phyloP scores from a whole-genome alignment of 805 yeast genomes.

The Cyberlindnera meyerae region DNA sequence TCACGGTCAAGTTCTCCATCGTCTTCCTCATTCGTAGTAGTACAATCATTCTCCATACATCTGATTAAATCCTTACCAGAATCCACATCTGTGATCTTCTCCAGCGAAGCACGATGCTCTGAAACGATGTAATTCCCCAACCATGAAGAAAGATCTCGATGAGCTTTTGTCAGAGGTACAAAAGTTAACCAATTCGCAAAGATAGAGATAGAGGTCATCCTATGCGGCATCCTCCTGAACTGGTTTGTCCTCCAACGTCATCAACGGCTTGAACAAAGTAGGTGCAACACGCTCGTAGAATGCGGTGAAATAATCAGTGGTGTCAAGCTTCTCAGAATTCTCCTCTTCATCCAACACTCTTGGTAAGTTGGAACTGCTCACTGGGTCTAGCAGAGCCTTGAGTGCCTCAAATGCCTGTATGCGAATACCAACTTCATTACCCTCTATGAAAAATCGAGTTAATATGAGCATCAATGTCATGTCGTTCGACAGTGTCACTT shows the following conservation, averaged over 20 bases:
- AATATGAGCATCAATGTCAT: slow-evolving; percentile 54
- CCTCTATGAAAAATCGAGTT: slow-evolving; percentile 56
- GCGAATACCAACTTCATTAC: slow-evolving; percentile 64
- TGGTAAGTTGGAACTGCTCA: slow-evolving; percentile 15
- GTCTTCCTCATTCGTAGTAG: slow-evolving; percentile 26
- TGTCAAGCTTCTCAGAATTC: slow-evolving; percentile 26
- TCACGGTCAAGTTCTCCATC: slow-evolving; percentile 13
- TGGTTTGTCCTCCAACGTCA: slow-evolving; percentile 19
- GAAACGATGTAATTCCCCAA: slow-evolving; percentile 22
- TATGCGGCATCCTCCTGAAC: slow-evolving; percentile 27
- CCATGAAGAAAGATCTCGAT: slow-evolving; percentile 60
- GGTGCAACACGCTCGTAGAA: slow-evolving; percentile 66
- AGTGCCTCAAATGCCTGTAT: slow-evolving; percentile 84
- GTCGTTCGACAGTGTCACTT: slow-evolving; percentile 40
- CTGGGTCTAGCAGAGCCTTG: slow-evolving; percentile 59
- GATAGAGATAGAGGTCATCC: slow-evolving; percentile 44
- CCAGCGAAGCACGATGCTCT: slow-evolving; percentile 26
- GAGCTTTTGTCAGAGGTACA: slow-evolving; percentile 50
- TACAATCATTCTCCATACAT: slow-evolving; percentile 22
- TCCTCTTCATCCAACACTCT: slow-evolving; percentile 22
- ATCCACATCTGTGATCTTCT: slow-evolving; percentile 14
- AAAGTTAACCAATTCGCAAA: slow-evolving; percentile 69
- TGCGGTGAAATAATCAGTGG: slow-evolving; percentile 44
- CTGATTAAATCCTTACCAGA: slow-evolving; percentile 22
- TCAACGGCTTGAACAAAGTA: slow-evolving; percentile 44